A percentile compares a stretch with the other conserved stretches of the same genome.
Conservation (phyloP, 352 stramenopile genomes). For the Pythium monospermum region DNA sequence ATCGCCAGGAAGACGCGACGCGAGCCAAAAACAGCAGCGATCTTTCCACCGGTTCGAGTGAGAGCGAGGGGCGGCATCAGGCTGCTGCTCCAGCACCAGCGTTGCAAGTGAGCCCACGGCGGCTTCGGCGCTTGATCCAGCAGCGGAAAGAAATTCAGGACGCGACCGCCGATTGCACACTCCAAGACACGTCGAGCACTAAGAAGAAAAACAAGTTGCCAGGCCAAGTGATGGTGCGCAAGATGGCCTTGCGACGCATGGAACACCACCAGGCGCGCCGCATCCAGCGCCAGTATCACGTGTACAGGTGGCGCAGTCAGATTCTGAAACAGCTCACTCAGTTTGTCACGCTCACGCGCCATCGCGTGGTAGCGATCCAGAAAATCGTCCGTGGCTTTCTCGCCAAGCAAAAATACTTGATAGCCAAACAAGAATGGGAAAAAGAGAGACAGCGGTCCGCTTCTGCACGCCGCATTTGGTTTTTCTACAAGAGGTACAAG, state of each 20-base stretch:
- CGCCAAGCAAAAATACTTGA: conserved; percentile 32
- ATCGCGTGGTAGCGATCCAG: conserved; percentile 45
- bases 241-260: conserved; percentile 30
- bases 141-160: conserved; percentile 29
- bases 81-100: neutral
- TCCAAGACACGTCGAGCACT: conserved; percentile 16
- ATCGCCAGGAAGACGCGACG: conserved; percentile 43
- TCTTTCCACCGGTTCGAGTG: neutral
- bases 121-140: conserved; percentile 30
- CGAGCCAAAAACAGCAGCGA: conserved; percentile 3
- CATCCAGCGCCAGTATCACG: conserved; percentile 53
- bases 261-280: conserved; percentile 39
- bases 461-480: conserved; percentile 34
- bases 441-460: conserved; percentile 14
- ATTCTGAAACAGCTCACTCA: conserved; percentile 30
- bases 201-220: conserved; percentile 41
- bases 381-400: conserved; percentile 43
- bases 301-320: conserved; percentile 28
- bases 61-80: neutral
- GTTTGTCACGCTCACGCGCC: conserved; percentile 27
- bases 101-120: conserved; percentile 28
- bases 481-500: conserved; percentile 40
- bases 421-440: conserved; percentile 18
- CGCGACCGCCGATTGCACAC: conserved; percentile 28
- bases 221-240: conserved; percentile 41